phyloP scores from a whole-genome alignment of 148 eudicot species.

The Rhododendron ferrugineum region DNA sequence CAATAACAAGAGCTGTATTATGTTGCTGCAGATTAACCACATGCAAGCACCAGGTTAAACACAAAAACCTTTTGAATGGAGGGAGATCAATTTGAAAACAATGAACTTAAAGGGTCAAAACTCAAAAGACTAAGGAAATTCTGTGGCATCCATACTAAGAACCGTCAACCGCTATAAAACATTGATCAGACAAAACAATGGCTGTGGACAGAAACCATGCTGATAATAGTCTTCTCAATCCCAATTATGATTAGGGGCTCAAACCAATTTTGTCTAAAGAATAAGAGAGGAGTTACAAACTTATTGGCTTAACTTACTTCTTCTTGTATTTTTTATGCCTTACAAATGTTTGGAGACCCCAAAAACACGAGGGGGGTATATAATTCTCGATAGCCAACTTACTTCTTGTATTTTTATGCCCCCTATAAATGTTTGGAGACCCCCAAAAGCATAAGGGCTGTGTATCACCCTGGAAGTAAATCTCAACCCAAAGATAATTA shows the following conservation, averaged over 20 bases:
- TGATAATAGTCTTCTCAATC: not conserved
- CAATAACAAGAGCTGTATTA: constrained; percentile 55
- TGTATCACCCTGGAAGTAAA: not conserved
- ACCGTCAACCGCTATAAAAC: not conserved
- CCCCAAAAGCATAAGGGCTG: not conserved
- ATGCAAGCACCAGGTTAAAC: not conserved
- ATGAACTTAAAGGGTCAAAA: not conserved
- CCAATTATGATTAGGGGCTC: not conserved
- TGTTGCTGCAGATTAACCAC: constrained; percentile 46
- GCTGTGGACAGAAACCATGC: not conserved
- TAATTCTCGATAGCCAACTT: not conserved
- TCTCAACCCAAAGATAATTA: not conserved
- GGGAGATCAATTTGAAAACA: not conserved
- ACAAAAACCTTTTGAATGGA: not conserved
- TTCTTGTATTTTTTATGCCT: not conserved
- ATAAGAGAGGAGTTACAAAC: not conserved
- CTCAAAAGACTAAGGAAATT: not conserved
- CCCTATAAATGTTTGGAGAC: not conserved
- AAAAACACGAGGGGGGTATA: not conserved
- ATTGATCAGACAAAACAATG: not conserved
- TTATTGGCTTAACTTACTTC: not conserved
- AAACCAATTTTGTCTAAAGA: not conserved
- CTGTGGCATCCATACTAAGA: not conserved
- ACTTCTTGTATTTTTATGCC: not conserved
- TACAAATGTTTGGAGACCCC: not conserved